Evolutionary conservation across 169 alveolate genomes (phyloP).

Genomic region (Plasmodium adleri): DNA sequence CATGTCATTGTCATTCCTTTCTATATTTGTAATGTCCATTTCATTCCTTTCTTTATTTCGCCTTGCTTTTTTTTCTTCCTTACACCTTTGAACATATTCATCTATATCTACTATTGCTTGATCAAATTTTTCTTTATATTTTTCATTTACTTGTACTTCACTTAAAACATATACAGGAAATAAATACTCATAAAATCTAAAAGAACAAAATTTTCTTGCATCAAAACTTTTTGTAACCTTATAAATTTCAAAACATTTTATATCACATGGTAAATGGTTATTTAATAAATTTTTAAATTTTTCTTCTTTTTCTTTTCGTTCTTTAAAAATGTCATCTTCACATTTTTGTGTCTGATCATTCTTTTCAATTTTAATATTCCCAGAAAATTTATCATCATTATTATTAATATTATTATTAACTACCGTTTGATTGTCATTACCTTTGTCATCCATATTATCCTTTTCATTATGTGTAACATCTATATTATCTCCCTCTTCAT

Average conservation of each 20-base stretch:
- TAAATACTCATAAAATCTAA: conserved; percentile 87
- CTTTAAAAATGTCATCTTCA: conserved; percentile 8
- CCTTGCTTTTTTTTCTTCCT: conserved; percentile 15
- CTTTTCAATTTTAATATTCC: neutral
- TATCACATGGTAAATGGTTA: conserved; percentile 80
- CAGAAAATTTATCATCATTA: neutral
- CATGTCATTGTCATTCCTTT: neutral
- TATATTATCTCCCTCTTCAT: neutral
- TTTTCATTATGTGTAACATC: neutral
- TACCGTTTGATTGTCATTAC: neutral
- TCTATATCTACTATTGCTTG: conserved; percentile 32
- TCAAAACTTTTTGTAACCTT: conserved; percentile 90
- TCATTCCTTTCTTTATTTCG: neutral
- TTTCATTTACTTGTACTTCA: conserved; percentile 41
- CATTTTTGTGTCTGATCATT: neutral
- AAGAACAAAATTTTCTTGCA: conserved; percentile 89
- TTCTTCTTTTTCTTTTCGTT: conserved; percentile 75
- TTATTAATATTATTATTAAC: neutral
- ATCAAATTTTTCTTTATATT: conserved; percentile 33
- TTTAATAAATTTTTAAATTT: conserved; percentile 75
- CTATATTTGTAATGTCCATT: neutral
- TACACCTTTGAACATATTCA: conserved; percentile 30
- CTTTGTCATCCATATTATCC: neutral
- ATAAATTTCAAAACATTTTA: conserved; percentile 80
- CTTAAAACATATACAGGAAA: conserved; percentile 83